Evolutionary conservation across 768 basidiomycete genomes (phyloP).

Genomic region (Infundibulicybe gibba): DNA sequence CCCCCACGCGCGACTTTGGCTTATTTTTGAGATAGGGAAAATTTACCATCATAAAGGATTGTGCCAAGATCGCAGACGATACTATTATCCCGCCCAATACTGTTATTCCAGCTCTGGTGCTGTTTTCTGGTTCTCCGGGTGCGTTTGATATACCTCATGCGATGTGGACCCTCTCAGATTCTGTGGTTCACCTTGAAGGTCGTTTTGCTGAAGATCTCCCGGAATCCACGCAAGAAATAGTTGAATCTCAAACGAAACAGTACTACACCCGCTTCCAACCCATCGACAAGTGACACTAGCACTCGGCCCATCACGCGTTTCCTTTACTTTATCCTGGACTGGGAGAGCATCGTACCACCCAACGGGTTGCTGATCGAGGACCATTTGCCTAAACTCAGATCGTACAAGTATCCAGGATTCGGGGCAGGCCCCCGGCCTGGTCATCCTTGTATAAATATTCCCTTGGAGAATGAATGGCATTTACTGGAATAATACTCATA

Average conservation of each 20-base stretch:
- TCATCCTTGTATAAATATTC: too few species aligned
- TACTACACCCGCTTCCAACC: constrained; percentile 84
- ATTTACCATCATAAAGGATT: constrained; percentile 96
- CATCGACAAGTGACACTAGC: constrained; percentile 27
- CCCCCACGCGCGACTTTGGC: background rate
- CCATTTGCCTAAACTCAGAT: too few species aligned
- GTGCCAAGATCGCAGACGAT: constrained; percentile 84
- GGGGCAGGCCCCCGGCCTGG: too few species aligned
- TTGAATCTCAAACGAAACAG: constrained; percentile 82
- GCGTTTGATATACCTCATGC: constrained; percentile 12
- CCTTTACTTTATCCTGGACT: too few species aligned
- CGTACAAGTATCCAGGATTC: too few species aligned
- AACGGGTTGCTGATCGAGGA: too few species aligned
- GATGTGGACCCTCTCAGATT: background rate
- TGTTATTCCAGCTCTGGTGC: constrained; percentile 83
- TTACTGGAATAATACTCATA: too few species aligned
- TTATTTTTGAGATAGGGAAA: constrained; percentile 64
- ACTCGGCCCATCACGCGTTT: too few species aligned
- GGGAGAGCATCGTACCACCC: too few species aligned
- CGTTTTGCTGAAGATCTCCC: constrained; percentile 82
- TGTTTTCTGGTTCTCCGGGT: constrained; percentile 92
- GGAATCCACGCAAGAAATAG: constrained; percentile 90
- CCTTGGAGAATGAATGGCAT: too few species aligned
- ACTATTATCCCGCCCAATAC: constrained; percentile 90
- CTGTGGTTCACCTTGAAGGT: constrained; percentile 52